phyloP scores from a whole-genome alignment of 805 yeast genomes.

The Schwanniomyces vanrijiae region DNA sequence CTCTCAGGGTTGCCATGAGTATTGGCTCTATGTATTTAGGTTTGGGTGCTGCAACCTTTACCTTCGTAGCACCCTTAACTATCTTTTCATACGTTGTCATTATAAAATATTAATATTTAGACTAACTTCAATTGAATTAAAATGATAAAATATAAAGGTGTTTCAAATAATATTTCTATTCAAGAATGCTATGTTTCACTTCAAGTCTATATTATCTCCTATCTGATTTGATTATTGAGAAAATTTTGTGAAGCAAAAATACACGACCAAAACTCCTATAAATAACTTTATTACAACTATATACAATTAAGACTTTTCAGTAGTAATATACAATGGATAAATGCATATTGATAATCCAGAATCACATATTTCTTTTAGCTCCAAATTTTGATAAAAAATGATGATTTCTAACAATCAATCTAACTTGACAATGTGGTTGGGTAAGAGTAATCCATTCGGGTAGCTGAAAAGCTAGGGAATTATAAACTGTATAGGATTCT shows the following conservation, averaged over 20 bases:
- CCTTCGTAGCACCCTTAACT: slow-evolving; percentile 59
- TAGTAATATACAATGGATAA: not conserved
- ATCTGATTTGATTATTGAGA: slow-evolving; percentile 1
- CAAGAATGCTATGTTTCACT: not conserved
- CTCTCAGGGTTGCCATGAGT: slow-evolving; percentile 62
- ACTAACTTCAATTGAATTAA: not conserved
- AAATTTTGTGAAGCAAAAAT: not conserved
- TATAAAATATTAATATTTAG: not conserved
- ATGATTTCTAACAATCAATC: not conserved
- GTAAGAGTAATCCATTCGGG: not conserved
- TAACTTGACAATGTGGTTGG: not conserved
- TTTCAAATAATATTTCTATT: not conserved
- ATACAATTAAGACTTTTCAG: not conserved
- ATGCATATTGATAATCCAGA: not conserved
- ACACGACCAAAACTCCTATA: not conserved
- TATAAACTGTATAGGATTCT: not conserved
- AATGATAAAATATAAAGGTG: not conserved
- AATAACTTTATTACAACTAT: not conserved
- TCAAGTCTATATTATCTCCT: not conserved
- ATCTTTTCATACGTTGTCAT: slow-evolving; percentile 73
- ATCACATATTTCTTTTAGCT: not conserved
- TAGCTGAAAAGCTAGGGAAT: not conserved
- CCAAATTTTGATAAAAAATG: not conserved
- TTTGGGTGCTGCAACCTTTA: slow-evolving; percentile 92
- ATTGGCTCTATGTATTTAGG: slow-evolving; percentile 95